Conservation (phyloP, 805 yeast genomes). For the Ogataea corticis region DNA sequence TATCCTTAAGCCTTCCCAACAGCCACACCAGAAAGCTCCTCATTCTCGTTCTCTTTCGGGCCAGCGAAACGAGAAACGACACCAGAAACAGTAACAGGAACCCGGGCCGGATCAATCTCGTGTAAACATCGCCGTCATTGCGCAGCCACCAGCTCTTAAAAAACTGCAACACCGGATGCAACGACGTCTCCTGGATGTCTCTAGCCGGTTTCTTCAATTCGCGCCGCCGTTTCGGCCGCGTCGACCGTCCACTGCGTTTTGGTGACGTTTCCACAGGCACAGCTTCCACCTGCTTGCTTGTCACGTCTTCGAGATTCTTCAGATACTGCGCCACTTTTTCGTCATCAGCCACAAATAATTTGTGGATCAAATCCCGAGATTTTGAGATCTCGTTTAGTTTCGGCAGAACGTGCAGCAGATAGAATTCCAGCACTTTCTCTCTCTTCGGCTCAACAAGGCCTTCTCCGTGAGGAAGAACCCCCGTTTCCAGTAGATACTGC, state of each 20-base stretch:
- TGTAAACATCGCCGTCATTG: slow-evolving; percentile 3
- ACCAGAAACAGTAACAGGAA: slow-evolving; percentile 18
- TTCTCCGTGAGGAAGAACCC: slow-evolving; percentile 22
- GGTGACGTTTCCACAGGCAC: neutral
- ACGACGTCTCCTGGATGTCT: neutral
- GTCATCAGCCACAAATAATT: slow-evolving; percentile 21
- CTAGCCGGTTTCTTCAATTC: neutral
- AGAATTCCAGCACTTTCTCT: slow-evolving; percentile 26
- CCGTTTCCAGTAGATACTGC: slow-evolving; percentile 16
- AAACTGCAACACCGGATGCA: slow-evolving; percentile 2
- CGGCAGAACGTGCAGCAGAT: slow-evolving; percentile 26
- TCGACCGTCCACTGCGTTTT: neutral
- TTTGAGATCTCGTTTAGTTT: slow-evolving; percentile 19
- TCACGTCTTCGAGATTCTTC: slow-evolving; percentile 12
- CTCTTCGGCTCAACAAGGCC: slow-evolving; percentile 13
- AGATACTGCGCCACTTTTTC: slow-evolving; percentile 15
- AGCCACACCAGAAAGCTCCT: slow-evolving; percentile 20
- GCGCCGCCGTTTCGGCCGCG: neutral
- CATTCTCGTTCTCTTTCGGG: slow-evolving; percentile 9
- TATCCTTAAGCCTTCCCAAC: slow-evolving; percentile 18
- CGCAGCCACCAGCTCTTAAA: slow-evolving; percentile 5
- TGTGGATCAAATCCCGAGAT: slow-evolving; percentile 21
- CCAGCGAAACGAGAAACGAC: slow-evolving; percentile 17
- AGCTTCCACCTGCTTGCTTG: slow-evolving; percentile 7
- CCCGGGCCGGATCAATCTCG: slow-evolving; percentile 14